Evolutionary conservation across 768 basidiomycete genomes (phyloP).

Genomic region (Lentinula aciculospora): DNA sequence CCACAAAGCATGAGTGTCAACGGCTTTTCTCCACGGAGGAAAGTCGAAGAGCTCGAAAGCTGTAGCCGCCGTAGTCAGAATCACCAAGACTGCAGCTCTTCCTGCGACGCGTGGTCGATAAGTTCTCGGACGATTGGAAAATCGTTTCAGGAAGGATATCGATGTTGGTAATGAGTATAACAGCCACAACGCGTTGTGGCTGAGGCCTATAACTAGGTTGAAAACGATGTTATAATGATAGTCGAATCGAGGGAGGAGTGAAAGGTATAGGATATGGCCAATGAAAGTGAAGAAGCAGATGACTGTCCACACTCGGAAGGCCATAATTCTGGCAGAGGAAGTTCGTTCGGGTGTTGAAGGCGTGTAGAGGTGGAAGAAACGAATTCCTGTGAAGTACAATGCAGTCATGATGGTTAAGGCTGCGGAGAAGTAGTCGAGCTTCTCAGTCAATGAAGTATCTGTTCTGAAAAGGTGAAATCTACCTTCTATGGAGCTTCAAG

Average conservation of each 20-base stretch:
- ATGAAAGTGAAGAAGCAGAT: slow-evolving; percentile 54
- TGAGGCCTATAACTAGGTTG: slow-evolving; percentile 69
- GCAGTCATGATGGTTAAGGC: slow-evolving; percentile 78
- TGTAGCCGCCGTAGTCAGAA: slow-evolving; percentile 72
- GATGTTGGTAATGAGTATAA: slow-evolving; percentile 56
- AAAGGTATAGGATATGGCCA: slow-evolving; percentile 75
- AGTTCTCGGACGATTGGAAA: slow-evolving; percentile 46
- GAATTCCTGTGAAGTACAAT: slow-evolving; percentile 72
- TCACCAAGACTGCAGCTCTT: slow-evolving; percentile 56
- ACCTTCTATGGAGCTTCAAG: not conserved
- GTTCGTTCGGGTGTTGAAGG: slow-evolving; percentile 13
- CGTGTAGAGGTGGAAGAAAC: slow-evolving; percentile 72
- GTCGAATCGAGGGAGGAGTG: slow-evolving; percentile 73
- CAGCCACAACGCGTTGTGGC: slow-evolving; percentile 82
- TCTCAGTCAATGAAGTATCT: slow-evolving; percentile 81
- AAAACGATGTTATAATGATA: slow-evolving; percentile 92
- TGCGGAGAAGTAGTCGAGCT: slow-evolving; percentile 93
- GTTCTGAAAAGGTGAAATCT: not conserved
- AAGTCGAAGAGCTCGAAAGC: slow-evolving; percentile 90
- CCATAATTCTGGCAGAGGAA: slow-evolving; percentile 14
- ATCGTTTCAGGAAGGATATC: slow-evolving; percentile 44
- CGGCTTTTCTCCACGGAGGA: slow-evolving; percentile 60
- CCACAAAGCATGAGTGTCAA: slow-evolving; percentile 95
- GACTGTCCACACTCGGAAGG: slow-evolving; percentile 35
- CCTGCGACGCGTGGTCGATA: slow-evolving; percentile 54